A percentile compares a stretch with the other conserved stretches of the same genome.
Conservation (phyloP, 2,329 filamentous ascomycete species). For the Cordyceps cicadae region DNA sequence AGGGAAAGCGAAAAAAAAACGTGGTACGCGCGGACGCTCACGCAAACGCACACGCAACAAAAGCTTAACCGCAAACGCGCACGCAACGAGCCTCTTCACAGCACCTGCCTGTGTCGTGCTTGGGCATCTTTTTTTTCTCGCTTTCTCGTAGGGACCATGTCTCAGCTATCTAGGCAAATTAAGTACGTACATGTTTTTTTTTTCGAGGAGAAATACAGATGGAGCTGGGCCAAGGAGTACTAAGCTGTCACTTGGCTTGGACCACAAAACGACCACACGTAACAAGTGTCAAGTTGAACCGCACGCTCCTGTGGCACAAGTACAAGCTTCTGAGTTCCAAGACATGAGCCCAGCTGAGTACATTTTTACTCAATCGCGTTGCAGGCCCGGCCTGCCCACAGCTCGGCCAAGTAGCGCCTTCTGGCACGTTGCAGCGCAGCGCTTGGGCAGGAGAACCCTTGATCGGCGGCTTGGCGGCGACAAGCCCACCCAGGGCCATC, state of each 20-base stretch:
- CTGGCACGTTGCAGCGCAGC: not conserved
- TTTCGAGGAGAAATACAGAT: not conserved
- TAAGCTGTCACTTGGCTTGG: not conserved
- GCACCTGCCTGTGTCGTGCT: not conserved
- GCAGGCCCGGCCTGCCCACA: not conserved
- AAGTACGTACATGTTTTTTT: not conserved
- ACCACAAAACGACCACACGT: not conserved
- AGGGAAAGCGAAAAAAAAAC: not conserved
- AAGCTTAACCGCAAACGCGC: not conserved
- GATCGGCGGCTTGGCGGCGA: slow-evolving; percentile 10
- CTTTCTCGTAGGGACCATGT: not conserved
- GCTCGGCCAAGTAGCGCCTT: too few species aligned
- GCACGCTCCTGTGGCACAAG: not conserved
- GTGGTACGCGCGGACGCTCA: not conserved
- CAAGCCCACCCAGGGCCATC: not conserved
- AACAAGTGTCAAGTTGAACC: not conserved
- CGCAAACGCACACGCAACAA: not conserved
- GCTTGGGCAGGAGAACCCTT: slow-evolving; percentile 4
- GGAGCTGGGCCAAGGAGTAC: not conserved
- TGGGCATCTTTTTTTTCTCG: not conserved
- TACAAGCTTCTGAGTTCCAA: not conserved
- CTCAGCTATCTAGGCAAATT: not conserved
- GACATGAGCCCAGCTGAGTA: not conserved
- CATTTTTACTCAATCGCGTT: slow-evolving; percentile 4
- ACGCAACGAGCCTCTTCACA: not conserved